A percentile compares a stretch with the other conserved stretches of the same genome.
Evolutionary conservation across 75 land plant species (phyloP).

Genomic region (Ceratopteris richardii): DNA sequence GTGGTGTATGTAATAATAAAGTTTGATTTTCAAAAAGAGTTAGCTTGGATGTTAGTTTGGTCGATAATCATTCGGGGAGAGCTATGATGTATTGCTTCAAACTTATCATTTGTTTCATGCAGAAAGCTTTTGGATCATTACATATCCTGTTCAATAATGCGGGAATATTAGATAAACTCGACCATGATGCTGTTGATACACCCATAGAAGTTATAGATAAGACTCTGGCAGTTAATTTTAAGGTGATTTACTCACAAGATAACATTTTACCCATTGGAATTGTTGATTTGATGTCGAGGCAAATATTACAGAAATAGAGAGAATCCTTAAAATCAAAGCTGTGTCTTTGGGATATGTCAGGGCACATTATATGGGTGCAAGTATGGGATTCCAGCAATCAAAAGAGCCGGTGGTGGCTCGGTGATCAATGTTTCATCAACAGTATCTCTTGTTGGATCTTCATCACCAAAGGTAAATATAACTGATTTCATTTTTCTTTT

Average conservation of each 20-base stretch:
- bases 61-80: too few relatives aligned
- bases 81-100: too few relatives aligned
- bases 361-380: constrained; percentile 28
- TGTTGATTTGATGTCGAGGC: too few relatives aligned
- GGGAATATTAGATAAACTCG: constrained; percentile 29
- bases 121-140: constrained; percentile 27
- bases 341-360: not conserved
- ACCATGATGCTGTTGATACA: constrained; percentile 29
- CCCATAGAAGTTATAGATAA: constrained; percentile 32
- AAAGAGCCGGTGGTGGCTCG: constrained; percentile 35
- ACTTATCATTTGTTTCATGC: too few relatives aligned
- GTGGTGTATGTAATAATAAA: too few relatives aligned
- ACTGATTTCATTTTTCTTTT: too few relatives aligned
- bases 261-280: too few relatives aligned
- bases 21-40: too few relatives aligned
- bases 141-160: constrained; percentile 39
- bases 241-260: too few relatives aligned
- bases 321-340: too few relatives aligned
- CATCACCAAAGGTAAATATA: constrained; percentile 20
- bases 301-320: too few relatives aligned
- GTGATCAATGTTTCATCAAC: constrained; percentile 36
- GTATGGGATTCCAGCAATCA: constrained; percentile 40
- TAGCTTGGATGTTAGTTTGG: too few relatives aligned
- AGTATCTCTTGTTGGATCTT: constrained; percentile 33
- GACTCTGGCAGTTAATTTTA: constrained; percentile 29